These are phyloP conservation scores for Cardamine resedifolia DNA, from an alignment of 345 rosid genomes.

Conservation along the genomic window DNA sequence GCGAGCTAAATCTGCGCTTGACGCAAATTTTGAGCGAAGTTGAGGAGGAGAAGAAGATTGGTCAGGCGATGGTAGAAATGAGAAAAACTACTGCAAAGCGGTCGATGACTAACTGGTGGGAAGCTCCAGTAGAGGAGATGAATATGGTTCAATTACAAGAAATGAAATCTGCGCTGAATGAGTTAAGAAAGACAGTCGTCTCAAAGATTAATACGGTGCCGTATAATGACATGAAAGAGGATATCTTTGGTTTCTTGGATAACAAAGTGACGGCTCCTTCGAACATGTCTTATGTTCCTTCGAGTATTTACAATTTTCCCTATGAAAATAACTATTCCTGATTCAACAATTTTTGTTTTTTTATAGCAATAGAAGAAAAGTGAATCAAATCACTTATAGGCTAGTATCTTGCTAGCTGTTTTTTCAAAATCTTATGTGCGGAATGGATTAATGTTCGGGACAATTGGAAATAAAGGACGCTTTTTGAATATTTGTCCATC, in stretches of 20 bases:
- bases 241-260: slow-evolving; percentile 26
- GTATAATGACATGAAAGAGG: slow-evolving; percentile 13
- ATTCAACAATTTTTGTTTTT: neutral
- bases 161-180: slow-evolving; percentile 18
- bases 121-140: slow-evolving; percentile 22
- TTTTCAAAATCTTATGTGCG: neutral
- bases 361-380: neutral
- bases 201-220: neutral
- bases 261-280: slow-evolving; percentile 7
- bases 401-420: slow-evolving; percentile 25
- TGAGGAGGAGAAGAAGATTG: slow-evolving; percentile 29
- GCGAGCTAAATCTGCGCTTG: slow-evolving; percentile 14
- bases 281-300: slow-evolving; percentile 4
- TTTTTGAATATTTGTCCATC: too few relatives aligned
- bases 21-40: slow-evolving; percentile 10
- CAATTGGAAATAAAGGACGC: too few relatives aligned
- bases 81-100: neutral
- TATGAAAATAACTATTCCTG: slow-evolving; percentile 17
- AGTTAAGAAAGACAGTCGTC: slow-evolving; percentile 19
- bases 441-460: neutral
- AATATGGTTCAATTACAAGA: slow-evolving; percentile 24
- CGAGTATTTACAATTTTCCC: neutral
- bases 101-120: slow-evolving; percentile 25
- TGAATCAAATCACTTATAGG: slow-evolving; percentile 10
- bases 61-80: slow-evolving; percentile 21